Base-by-base conservation (phyloP, 148 eudicot genomes). In the Rhododendron williamsianum region DNA sequence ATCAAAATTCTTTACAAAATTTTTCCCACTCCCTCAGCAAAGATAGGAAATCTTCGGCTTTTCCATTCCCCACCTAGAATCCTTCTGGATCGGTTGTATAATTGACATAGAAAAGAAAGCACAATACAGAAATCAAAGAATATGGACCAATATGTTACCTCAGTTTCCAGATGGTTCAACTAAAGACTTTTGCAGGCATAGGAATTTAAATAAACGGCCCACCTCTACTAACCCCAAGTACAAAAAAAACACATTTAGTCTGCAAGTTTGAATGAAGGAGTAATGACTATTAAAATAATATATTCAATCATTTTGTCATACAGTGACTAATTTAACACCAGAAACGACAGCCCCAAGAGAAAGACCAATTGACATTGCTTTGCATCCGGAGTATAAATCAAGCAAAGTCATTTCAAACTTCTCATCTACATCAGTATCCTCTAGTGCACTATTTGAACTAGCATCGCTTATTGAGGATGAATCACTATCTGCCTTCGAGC, bases 31-130 rank as follows among this genome's bases (percentile, higher is more conserved):
- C 41, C 5, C 41, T 38, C 41, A 38, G 5, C 5, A 38, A 38
- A 38, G 41, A 38, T 4, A 38, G 41, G 5, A 38, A 88, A 63
- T 90, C 89, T 65, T 87, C 90, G 0, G 90, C 92, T 18, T 80
- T 43, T 84, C 87, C 92, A 81, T 87, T 88, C 84, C 92, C 80
- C 12, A 90, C 92, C 92, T 89, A 38, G 15, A 27, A 83, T 30
- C 78, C 71, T 45, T 25, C 71, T 30, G 38, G 9, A 81, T 49
- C 43, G 36, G 18, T 54, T 9, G 10, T 45, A 25, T 49, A 5
- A 4, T 38, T 38, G 69, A 10, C 13, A 46, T n/a, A 35, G 11
- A 63, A 5, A 52, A 10, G 23, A 18, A 19, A 78, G 13, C 16
- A 41, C 3, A 63, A 1, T 80, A 81, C 35, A 56, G 52, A 56